These are phyloP conservation scores for Conidiobolus incongruus DNA, from an alignment of 371 early-diverging fungal species.

Conservation along the genomic window DNA sequence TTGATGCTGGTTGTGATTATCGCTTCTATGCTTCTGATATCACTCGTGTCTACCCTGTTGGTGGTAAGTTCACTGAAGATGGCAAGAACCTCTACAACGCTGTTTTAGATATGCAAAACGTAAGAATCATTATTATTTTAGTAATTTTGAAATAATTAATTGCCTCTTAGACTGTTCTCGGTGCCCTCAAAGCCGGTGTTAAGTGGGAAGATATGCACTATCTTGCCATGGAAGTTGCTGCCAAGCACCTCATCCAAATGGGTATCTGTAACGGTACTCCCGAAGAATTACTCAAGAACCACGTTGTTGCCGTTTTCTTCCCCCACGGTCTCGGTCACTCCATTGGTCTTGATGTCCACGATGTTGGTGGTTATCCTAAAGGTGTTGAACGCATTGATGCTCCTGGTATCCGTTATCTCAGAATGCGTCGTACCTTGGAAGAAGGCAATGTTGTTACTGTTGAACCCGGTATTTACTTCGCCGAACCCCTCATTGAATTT, in stretches of 20 bases:
- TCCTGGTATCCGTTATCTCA: slow-evolving; percentile 65
- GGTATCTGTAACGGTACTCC: slow-evolving; percentile 47
- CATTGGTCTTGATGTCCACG: slow-evolving; percentile 69
- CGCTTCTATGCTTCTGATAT: slow-evolving; percentile 73
- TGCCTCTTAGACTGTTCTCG: no score
- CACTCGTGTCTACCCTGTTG: slow-evolving; percentile 73
- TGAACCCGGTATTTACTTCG: slow-evolving; percentile 72
- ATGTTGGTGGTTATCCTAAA: slow-evolving; percentile 67
- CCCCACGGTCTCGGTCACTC: slow-evolving; percentile 62
- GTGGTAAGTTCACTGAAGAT: slow-evolving; percentile 49
- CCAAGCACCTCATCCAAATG: slow-evolving; percentile 44
- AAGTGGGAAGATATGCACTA: slow-evolving; percentile 80
- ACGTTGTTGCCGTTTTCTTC: slow-evolving; percentile 68
- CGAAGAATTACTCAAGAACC: slow-evolving; percentile 35
- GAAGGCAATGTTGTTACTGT: slow-evolving; percentile 76
- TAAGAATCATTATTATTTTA: slow-evolving; percentile 3
- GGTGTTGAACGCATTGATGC: slow-evolving; percentile 52
- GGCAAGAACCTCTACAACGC: slow-evolving; percentile 57
- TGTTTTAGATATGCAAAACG: slow-evolving; percentile 68
- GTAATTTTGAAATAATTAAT: slow-evolving; percentile 5
- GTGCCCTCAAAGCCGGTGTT: slow-evolving; percentile 47
- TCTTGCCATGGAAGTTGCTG: slow-evolving; percentile 42
- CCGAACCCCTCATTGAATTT: slow-evolving; percentile 26
- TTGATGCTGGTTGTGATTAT: slow-evolving; percentile 74
- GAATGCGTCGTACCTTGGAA: slow-evolving; percentile 59